Percentiles rank a stretch among this genome's conserved stretches.
These are phyloP conservation scores for Ulota crispa DNA, from an alignment of 225 moss, liverwort and hornwort genomes.

Conservation along the genomic window DNA sequence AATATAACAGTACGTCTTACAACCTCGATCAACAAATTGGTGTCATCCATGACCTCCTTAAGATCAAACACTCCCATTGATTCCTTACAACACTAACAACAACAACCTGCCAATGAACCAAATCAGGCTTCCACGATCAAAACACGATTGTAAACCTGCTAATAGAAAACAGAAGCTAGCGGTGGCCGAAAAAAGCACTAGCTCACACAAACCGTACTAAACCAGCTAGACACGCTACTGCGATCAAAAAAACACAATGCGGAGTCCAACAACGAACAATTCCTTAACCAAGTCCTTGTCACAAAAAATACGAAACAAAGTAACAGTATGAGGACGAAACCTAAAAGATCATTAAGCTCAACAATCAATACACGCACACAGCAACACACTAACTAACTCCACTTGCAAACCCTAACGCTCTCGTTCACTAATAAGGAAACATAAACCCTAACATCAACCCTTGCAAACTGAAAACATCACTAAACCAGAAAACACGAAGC, in stretches of 20 bases:
- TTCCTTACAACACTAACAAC: neutral
- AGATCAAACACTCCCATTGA: neutral
- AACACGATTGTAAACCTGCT: neutral
- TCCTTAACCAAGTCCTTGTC: neutral
- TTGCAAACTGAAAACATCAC: neutral
- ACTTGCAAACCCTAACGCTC: constrained; percentile 36
- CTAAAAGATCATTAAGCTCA: constrained; percentile 10
- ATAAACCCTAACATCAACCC: constrained; percentile 34
- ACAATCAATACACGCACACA: constrained; percentile 6
- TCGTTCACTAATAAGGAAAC: neutral
- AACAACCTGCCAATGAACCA: neutral
- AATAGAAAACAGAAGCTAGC: constrained; percentile 1
- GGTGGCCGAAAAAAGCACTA: neutral
- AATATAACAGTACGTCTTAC: neutral
- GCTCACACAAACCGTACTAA: neutral
- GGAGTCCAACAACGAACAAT: neutral
- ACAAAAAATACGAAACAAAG: neutral
- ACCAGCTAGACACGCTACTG: neutral
- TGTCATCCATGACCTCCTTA: neutral
- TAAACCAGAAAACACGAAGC: neutral
- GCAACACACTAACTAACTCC: neutral
- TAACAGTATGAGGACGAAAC: neutral
- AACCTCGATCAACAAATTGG: constrained; percentile 12
- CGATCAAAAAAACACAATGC: constrained; percentile 24
- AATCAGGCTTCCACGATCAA: constrained; percentile 3